These are phyloP conservation scores for Phlyctochytrium planicorne DNA, from an alignment of 192 early-diverging fungal species.

Conservation along the genomic window DNA sequence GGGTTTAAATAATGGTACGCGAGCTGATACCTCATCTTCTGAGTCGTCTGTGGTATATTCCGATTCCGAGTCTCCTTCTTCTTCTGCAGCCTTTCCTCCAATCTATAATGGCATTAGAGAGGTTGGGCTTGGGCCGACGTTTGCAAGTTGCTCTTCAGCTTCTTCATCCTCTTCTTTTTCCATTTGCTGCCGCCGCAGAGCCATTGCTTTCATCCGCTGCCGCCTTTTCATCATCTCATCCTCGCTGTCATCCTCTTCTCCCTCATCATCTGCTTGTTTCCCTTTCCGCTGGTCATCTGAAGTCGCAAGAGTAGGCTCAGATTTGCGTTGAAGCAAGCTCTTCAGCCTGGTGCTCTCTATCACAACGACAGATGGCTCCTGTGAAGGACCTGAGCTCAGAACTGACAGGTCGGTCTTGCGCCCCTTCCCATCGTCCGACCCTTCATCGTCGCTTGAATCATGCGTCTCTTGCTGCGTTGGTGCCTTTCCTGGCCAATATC, in stretches of 20 bases:
- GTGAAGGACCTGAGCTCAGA: background rate
- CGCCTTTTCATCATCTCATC: constrained; percentile 17
- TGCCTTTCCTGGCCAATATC: constrained; percentile 49
- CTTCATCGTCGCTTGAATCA: constrained; percentile 1
- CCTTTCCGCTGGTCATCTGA: too few species aligned
- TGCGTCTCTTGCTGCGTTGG: constrained; percentile 14
- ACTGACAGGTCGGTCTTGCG: background rate
- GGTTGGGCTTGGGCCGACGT: constrained; percentile 52
- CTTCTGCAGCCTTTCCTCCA: constrained; percentile 18
- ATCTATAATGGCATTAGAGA: background rate
- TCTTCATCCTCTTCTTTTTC: constrained; percentile 23
- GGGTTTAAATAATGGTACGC: constrained; percentile 74
- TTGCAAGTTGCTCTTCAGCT: constrained; percentile 34
- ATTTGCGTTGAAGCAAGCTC: background rate
- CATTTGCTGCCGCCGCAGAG: constrained; percentile 2
- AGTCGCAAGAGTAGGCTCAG: too few species aligned
- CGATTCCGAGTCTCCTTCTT: constrained; percentile 54
- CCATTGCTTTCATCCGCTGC: background rate
- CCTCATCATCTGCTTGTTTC: constrained; percentile 14
- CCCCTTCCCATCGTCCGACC: background rate
- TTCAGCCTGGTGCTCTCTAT: background rate
- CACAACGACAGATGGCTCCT: background rate
- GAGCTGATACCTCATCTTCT: constrained; percentile 58
- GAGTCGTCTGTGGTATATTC: constrained; percentile 54
- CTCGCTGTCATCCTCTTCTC: constrained; percentile 22